Conservation (phyloP, 768 basidiomycete species). For the Cyclocybe cylindracea region DNA sequence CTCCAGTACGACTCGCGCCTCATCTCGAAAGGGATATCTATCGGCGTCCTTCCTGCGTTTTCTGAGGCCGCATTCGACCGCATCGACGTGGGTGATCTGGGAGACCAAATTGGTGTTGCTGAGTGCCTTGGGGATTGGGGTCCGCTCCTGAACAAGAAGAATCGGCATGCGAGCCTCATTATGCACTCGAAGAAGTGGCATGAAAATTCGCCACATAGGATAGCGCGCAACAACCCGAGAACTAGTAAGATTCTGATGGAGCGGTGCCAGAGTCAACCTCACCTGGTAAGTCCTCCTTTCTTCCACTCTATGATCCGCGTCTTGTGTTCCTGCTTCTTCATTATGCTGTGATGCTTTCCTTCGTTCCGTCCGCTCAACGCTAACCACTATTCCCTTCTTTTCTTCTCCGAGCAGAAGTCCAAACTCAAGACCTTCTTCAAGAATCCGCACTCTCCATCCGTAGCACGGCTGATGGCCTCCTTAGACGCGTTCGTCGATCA, state of each 20-base stretch:
- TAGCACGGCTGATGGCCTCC: slow-evolving; percentile 36
- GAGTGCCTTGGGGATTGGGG: slow-evolving; percentile 37
- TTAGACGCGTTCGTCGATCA: slow-evolving; percentile 43
- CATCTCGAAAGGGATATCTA: slow-evolving; percentile 41
- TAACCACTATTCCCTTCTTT: background rate
- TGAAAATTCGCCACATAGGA: slow-evolving; percentile 26
- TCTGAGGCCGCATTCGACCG: slow-evolving; percentile 38
- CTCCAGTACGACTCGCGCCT: slow-evolving; percentile 42
- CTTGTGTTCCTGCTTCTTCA: no score
- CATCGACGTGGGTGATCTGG: slow-evolving; percentile 36
- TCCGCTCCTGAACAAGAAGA: slow-evolving; percentile 34
- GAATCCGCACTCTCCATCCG: slow-evolving; percentile 31
- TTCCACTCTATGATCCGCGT: no score
- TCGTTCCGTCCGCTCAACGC: background rate
- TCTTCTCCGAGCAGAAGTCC: slow-evolving; percentile 17
- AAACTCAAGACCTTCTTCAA: slow-evolving; percentile 25
- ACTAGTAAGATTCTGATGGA: slow-evolving; percentile 34
- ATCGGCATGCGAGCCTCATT: slow-evolving; percentile 32
- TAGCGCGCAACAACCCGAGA: slow-evolving; percentile 32
- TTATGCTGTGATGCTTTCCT: background rate
- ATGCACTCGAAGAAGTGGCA: slow-evolving; percentile 43
- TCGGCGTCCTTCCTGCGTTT: slow-evolving; percentile 37
- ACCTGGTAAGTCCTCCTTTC: slow-evolving; percentile 21
- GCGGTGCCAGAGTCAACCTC: slow-evolving; percentile 30
- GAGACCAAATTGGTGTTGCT: slow-evolving; percentile 31